phyloP scores from a whole-genome alignment of 805 yeast genomes.

The Candida tammaniensis region DNA sequence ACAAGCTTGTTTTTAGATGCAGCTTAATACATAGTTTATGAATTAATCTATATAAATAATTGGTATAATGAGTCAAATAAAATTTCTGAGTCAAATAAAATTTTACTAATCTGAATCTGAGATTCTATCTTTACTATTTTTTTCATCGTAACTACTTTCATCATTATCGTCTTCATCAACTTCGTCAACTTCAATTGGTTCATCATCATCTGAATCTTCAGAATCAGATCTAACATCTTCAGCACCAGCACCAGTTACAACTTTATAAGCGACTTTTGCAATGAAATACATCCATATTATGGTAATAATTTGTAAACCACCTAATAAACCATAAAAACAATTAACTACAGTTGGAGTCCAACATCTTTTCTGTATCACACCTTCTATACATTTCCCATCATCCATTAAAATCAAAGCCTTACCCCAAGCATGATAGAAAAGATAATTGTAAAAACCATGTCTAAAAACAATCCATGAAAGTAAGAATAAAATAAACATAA shows the following conservation, averaged over 20 bases:
- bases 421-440: conserved; percentile 56
- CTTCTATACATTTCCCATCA: conserved; percentile 39
- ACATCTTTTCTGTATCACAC: conserved; percentile 42
- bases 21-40: conserved; percentile 5
- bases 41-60: conserved; percentile 3
- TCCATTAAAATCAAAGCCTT: conserved; percentile 39
- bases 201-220: conserved; percentile 51
- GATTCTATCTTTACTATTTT: conserved; percentile 3
- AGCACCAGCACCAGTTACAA: conserved; percentile 70
- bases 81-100: too few relatives aligned
- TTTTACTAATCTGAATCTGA: too few relatives aligned
- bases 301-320: conserved; percentile 63
- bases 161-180: conserved; percentile 7
- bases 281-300: conserved; percentile 76
- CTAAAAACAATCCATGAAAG: conserved; percentile 67
- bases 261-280: conserved; percentile 64
- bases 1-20: conserved; percentile 43
- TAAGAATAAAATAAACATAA: conserved; percentile 64
- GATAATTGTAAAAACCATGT: conserved; percentile 70
- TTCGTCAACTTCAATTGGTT: conserved; percentile 16
- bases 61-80: not conserved
- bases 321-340: conserved; percentile 53
- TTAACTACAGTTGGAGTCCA: conserved; percentile 46
- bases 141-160: conserved; percentile 1
- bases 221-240: conserved; percentile 86